Percentiles rank a stretch among this genome's conserved stretches.
These are phyloP conservation scores for Backusella tuberculispora DNA, from an alignment of 192 early-diverging fungal genomes.

Conservation along the genomic window DNA sequence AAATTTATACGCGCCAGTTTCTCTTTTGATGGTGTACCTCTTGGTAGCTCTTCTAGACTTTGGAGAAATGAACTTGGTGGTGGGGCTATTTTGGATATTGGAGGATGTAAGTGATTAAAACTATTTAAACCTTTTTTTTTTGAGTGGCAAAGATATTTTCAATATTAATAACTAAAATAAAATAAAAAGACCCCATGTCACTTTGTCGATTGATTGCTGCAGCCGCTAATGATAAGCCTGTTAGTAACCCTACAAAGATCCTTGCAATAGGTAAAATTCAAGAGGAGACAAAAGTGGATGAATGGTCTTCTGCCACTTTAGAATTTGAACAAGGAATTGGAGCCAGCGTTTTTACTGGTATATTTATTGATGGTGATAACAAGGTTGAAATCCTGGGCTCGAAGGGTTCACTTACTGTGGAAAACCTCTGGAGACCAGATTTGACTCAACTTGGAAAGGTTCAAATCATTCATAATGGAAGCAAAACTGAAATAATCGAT, in stretches of 20 bases:
- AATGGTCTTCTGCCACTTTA: conserved; percentile 38
- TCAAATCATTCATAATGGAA: conserved; percentile 21
- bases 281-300: conserved; percentile 38
- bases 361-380: conserved; percentile 36
- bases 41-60: conserved; percentile 29
- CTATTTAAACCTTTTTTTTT: background rate
- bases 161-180: background rate
- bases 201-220: conserved; percentile 40
- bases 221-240: background rate
- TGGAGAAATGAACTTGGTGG: conserved; percentile 44
- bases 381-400: conserved; percentile 33
- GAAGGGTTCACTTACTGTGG: conserved; percentile 29
- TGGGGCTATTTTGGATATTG: conserved; percentile 42
- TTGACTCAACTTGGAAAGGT: conserved; percentile 26
- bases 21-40: conserved; percentile 30
- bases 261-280: conserved; percentile 30
- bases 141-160: background rate
- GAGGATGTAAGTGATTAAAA: conserved; percentile 39
- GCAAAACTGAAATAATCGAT: conserved; percentile 3
- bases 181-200: conserved; percentile 36
- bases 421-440: conserved; percentile 43
- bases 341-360: conserved; percentile 36
- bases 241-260: conserved; percentile 26
- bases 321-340: conserved; percentile 25
- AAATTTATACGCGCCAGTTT: conserved; percentile 39